These are phyloP conservation scores for Populus tomentosa DNA, from an alignment of 441 rosid species.

Conservation along the genomic window DNA sequence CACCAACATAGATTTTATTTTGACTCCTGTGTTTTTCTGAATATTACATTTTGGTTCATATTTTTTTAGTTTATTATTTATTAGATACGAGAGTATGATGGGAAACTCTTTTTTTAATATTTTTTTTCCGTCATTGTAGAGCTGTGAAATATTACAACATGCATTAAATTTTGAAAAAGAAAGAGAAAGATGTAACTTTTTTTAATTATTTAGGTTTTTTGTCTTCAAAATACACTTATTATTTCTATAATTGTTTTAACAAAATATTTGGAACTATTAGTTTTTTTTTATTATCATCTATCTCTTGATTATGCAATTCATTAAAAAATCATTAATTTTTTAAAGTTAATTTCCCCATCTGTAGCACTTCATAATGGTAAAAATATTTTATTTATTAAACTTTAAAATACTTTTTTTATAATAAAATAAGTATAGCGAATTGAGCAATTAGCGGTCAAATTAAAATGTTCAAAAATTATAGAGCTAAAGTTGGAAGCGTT, in stretches of 20 bases:
- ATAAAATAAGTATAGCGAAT: not conserved
- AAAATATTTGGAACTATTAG: no score
- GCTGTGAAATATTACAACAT: not conserved
- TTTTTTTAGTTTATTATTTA: not conserved
- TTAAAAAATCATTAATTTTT: no score
- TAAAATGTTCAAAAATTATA: not conserved
- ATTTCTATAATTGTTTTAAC: no score
- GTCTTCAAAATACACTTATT: no score
- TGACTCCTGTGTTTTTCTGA: not conserved
- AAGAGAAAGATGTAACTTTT: not conserved
- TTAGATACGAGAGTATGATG: not conserved
- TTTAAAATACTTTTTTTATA: no score
- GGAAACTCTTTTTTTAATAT: not conserved
- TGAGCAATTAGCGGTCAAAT: not conserved
- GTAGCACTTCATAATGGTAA: no score
- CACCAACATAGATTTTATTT: not conserved
- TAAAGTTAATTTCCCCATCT: no score
- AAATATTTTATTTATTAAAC: no score
- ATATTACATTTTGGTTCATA: not conserved
- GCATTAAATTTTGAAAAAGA: not conserved
- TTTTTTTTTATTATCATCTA: no score
- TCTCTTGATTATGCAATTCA: no score
- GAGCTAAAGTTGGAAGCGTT: not conserved
- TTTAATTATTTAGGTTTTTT: no score
- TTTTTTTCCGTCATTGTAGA: not conserved